These are phyloP conservation scores for Chamaecyparis obtusa DNA, from an alignment of 75 land plant species.

Conservation along the genomic window DNA sequence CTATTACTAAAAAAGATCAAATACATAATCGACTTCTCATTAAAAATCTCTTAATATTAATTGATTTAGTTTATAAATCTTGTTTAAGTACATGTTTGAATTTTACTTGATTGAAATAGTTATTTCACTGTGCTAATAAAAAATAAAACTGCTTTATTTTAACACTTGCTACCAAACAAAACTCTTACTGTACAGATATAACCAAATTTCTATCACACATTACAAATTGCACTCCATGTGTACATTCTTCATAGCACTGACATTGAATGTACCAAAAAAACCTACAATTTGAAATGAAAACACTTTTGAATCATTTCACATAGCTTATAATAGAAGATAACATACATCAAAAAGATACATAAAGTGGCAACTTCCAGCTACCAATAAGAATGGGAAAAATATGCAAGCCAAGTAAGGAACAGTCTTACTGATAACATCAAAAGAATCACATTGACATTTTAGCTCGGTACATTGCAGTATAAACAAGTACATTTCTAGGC, in stretches of 20 bases:
- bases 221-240: background rate
- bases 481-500: background rate
- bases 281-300: background rate
- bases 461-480: background rate
- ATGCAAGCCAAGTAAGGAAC: background rate
- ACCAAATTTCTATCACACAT: background rate
- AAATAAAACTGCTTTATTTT: background rate
- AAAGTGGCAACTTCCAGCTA: background rate
- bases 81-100: background rate
- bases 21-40: background rate
- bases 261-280: background rate
- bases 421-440: background rate
- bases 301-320: conserved; percentile 7
- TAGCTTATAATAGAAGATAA: background rate
- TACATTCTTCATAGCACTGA: background rate
- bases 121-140: background rate
- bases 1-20: background rate
- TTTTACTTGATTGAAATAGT: background rate
- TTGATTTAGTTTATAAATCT: background rate
- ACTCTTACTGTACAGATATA: background rate
- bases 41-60: background rate
- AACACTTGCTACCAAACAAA: background rate
- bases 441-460: conserved; percentile 2
- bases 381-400: conserved; percentile 11
- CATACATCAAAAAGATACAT: background rate